Percentiles rank a stretch among this genome's conserved stretches.
These are phyloP conservation scores for Kwoniella sp. DNA, from an alignment of 768 basidiomycete genomes.

Conservation along the genomic window DNA sequence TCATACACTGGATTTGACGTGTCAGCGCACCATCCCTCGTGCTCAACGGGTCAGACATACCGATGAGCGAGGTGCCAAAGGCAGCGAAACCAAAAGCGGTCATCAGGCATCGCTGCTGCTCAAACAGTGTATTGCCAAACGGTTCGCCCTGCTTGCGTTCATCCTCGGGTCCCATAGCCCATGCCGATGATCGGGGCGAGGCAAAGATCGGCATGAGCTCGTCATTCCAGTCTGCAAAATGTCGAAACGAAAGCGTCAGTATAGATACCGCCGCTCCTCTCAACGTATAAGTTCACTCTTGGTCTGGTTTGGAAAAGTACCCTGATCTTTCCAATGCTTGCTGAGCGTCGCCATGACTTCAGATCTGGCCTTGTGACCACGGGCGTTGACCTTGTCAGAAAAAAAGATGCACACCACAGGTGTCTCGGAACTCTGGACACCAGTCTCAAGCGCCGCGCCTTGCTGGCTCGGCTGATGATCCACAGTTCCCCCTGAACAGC, in stretches of 20 bases:
- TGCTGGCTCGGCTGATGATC: too few relatives aligned
- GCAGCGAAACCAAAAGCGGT: slow-evolving; percentile 83
- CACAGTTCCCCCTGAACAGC: too few relatives aligned
- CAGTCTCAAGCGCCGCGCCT: too few relatives aligned
- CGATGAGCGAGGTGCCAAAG: slow-evolving; percentile 84
- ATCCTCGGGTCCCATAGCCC: too few relatives aligned
- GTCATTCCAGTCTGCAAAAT: slow-evolving; percentile 66
- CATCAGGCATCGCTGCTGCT: slow-evolving; percentile 83
- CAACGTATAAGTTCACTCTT: slow-evolving; percentile 34
- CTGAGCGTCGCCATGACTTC: slow-evolving; percentile 23
- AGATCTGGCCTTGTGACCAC: slow-evolving; percentile 12
- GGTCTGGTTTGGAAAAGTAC: slow-evolving; percentile 46
- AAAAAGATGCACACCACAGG: slow-evolving; percentile 27
- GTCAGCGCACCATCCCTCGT: not conserved
- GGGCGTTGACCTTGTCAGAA: slow-evolving; percentile 23
- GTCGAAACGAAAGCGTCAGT: not conserved
- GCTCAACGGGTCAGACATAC: slow-evolving; percentile 21
- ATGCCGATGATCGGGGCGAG: slow-evolving; percentile 33
- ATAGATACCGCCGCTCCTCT: not conserved
- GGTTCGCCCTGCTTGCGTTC: slow-evolving; percentile 45
- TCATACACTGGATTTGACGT: slow-evolving; percentile 35
- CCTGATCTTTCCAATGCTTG: slow-evolving; percentile 43
- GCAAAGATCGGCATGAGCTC: slow-evolving; percentile 64
- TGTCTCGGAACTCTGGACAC: too few relatives aligned
- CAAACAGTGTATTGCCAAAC: slow-evolving; percentile 62